Base-by-base conservation (phyloP, 306 rosid genomes). In the Vigna angularis region DNA sequence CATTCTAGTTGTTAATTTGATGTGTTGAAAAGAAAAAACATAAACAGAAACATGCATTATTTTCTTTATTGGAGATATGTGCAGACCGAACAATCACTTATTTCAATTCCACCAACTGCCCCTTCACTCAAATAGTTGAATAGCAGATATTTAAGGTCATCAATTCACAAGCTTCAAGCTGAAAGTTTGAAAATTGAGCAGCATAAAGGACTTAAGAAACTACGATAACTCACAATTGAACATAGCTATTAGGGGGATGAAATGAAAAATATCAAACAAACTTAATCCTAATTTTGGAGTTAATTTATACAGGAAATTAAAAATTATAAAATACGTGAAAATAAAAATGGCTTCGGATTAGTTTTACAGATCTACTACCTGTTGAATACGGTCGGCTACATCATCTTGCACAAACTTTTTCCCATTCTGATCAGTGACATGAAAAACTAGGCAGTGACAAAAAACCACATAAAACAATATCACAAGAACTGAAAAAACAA, bases 391-490 rank as follows among this genome's bases (percentile, higher is more conserved):
- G 13, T 95, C 98, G 28, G 93, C 92, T 2, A 95, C 90, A 84
- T 84, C 89, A 50, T 87, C 97, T 79, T 87, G 89, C 45, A 80
- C 81, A 44, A 89, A 89, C 84, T 89, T 95, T 24, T 91, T 77
- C 88, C 98, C 99, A 75, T 85, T 85, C 83, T 84, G 93, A 83
- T 95, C 97, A 12, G 99, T 93, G 70, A 92, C 97, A 80, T 95
- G 91, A 78, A 95, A 95, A 49, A 93, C 99, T 95, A 78, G 56
- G 49, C 40, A 76, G 58, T 7, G 20, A 7, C 0, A 9, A 66
- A 24, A 55, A 83, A 26, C 8, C 73, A 75, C 13, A 4, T 34
- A 24, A 53, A 76, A 74, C 53, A 75, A 75, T 17, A 56, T 59
- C 15, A 38, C 24, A 42, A 30, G 18, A 63, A 16, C 8, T 9